A percentile compares a stretch with the other conserved stretches of the same genome.
Conservation (phyloP, 2,329 filamentous ascomycete species). For the Ploettnerulaceae sp. region DNA sequence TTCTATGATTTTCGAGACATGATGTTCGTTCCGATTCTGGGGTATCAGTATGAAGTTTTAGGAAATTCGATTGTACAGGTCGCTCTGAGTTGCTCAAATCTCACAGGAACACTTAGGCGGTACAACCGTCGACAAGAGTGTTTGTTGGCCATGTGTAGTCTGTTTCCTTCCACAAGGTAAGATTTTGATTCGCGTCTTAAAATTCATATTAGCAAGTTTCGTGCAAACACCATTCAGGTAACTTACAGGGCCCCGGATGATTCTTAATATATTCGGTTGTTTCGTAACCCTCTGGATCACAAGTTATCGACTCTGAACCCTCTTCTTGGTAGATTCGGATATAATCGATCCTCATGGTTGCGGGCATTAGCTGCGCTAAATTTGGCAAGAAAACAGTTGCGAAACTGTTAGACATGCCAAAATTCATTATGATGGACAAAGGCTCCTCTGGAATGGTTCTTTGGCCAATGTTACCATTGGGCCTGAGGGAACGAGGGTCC, state of each 20-base stretch:
- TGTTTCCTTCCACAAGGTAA: conserved; percentile 53
- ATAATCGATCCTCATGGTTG: conserved; percentile 64
- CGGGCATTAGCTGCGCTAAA: conserved; percentile 52
- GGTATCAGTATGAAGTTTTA: conserved; percentile 13
- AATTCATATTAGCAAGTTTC: conserved; percentile 14
- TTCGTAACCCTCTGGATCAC: conserved; percentile 61
- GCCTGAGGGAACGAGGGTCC: conserved; percentile 52
- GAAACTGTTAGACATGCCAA: conserved; percentile 66
- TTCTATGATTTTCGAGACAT: conserved; percentile 26
- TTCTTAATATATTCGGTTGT: conserved; percentile 63
- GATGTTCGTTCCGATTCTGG: conserved; percentile 21
- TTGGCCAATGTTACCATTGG: conserved; percentile 66
- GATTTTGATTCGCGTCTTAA: conserved; percentile 53
- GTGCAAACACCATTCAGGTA: background rate
- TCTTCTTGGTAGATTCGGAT: conserved; percentile 66
- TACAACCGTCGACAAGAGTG: conserved; percentile 53
- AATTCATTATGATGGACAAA: conserved; percentile 62
- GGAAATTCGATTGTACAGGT: conserved; percentile 23
- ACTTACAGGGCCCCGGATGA: conserved; percentile 54
- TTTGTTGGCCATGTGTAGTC: conserved; percentile 58
- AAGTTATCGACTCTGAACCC: conserved; percentile 53
- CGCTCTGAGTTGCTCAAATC: background rate
- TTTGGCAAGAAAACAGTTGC: conserved; percentile 55
- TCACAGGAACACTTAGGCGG: conserved; percentile 14
- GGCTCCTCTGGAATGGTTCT: conserved; percentile 62